Base-by-base conservation (phyloP, 129 eudicot genomes). In the Scalesia atractyloides region DNA sequence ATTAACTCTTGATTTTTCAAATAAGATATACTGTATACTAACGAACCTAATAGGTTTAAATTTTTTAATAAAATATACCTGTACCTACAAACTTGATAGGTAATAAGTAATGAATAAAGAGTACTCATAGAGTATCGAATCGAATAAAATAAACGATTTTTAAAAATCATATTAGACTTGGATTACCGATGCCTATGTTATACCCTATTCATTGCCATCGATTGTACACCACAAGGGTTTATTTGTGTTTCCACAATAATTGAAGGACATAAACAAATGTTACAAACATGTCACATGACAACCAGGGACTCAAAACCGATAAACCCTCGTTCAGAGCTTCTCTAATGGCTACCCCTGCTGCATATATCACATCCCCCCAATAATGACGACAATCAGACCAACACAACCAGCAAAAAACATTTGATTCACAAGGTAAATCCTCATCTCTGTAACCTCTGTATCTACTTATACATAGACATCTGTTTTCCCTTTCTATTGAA, bases 291-390 rank as follows among this genome's bases (percentile, higher is more conserved):
- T 24, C 34, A 59, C 26, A 24, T 14, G 39, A 22, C 15, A 59
- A 75, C 16, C 19, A 30, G 5, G 2, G 9, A 0, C 15, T 16
- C 13, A n/a, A 17, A 72, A 71, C 73, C 77, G 61, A 61, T 3
- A 71, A 71, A 64, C 82, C 82, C 82, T 78, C 24, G 68, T 30
- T 70, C 46, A 36, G 49, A 62, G 72, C 77, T 66, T 39, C 77
- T 43, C 58, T 33, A 63, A 70, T 78, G 77, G 61, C 77, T 78
- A 43, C 77, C 59, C 34, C 5, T 30, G 24, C 76, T 22, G 43
- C 52, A 59, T 9, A 14, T 30, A 16, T 41, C 68, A 52, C 41
- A 62, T 24, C 47, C 61, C 48, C 62, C 46, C 26, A 54, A 64
- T 7, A n/a, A 71, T 71, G 77, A 68, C 62, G 30, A 56, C 68